These are phyloP conservation scores for Nemania diffusa DNA, from an alignment of 2,329 filamentous ascomycete species.

Conservation along the genomic window DNA sequence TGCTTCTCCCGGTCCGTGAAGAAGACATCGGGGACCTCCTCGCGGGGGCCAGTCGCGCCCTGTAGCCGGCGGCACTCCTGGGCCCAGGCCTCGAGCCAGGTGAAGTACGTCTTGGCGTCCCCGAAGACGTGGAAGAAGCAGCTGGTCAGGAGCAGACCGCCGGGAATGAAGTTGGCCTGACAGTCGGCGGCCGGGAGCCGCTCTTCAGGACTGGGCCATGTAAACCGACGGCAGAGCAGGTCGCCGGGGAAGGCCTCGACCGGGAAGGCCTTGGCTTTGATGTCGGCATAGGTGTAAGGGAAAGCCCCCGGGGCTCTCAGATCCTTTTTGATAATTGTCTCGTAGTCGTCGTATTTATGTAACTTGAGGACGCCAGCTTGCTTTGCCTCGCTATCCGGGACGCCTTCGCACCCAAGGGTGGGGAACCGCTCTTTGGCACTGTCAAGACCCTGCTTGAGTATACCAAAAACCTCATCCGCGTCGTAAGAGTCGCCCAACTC, in stretches of 20 bases:
- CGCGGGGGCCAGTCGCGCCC: conserved; percentile 39
- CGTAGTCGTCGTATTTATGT: conserved; percentile 42
- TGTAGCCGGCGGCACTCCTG: conserved; percentile 51
- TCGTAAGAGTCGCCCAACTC: conserved; percentile 49
- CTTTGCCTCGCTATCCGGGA: conserved; percentile 47
- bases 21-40: conserved; percentile 44
- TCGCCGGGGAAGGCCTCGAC: conserved; percentile 39
- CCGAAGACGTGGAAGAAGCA: conserved; percentile 50
- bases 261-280: conserved; percentile 46
- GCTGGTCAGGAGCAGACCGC: conserved; percentile 46
- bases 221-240: conserved; percentile 43
- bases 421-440: conserved; percentile 46
- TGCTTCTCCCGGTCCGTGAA: conserved; percentile 47
- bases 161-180: conserved; percentile 49
- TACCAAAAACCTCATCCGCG: conserved; percentile 40
- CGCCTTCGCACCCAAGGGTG: conserved; percentile 48
- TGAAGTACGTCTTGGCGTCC: conserved; percentile 49
- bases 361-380: conserved; percentile 50
- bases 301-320: conserved; percentile 41
- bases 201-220: conserved; percentile 44
- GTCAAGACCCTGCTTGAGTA: conserved; percentile 48
- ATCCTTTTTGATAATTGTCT: conserved; percentile 45
- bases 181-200: conserved; percentile 36
- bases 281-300: conserved; percentile 42
- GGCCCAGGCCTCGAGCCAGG: conserved; percentile 50